These are phyloP conservation scores for Lunasporangiospora selenospora DNA, from an alignment of 192 early-diverging fungal species.

Conservation along the genomic window DNA sequence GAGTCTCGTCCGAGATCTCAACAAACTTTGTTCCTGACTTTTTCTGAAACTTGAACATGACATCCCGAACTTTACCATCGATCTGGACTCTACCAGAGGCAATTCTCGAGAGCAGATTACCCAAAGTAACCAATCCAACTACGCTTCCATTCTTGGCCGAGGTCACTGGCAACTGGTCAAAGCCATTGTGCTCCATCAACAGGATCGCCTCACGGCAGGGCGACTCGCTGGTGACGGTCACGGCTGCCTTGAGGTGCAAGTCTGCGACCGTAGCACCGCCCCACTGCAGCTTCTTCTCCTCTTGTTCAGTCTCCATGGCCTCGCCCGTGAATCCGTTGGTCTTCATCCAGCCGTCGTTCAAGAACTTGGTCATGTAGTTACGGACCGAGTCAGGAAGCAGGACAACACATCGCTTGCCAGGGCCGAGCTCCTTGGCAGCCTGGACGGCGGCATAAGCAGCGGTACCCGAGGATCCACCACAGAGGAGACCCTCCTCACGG, in stretches of 20 bases:
- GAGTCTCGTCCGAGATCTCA: conserved; percentile 85
- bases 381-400: conserved; percentile 95
- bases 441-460: conserved; percentile 86
- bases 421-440: conserved; percentile 78
- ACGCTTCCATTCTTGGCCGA: conserved; percentile 50
- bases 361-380: conserved; percentile 99
- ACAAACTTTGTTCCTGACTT: conserved; percentile 67
- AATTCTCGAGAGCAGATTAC: conserved; percentile 81
- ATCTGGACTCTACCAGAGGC: conserved; percentile 66
- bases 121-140: conserved; percentile 85
- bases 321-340: conserved; percentile 83
- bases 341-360: conserved; percentile 96
- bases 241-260: conserved; percentile 77
- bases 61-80: conserved; percentile 63
- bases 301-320: conserved; percentile 64
- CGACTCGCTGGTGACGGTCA: conserved; percentile 77
- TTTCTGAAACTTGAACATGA: conserved; percentile 75
- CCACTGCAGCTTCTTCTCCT: conserved; percentile 67
- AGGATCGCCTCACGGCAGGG: conserved; percentile 74
- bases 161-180: conserved; percentile 93
- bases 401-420: conserved; percentile 88
- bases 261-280: conserved; percentile 78
- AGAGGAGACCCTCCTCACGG: conserved; percentile 91
- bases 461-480: conserved; percentile 92
- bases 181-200: conserved; percentile 83